phyloP scores from a whole-genome alignment of 2,329 filamentous ascomycete species.

The Xylaria polymorpha region DNA sequence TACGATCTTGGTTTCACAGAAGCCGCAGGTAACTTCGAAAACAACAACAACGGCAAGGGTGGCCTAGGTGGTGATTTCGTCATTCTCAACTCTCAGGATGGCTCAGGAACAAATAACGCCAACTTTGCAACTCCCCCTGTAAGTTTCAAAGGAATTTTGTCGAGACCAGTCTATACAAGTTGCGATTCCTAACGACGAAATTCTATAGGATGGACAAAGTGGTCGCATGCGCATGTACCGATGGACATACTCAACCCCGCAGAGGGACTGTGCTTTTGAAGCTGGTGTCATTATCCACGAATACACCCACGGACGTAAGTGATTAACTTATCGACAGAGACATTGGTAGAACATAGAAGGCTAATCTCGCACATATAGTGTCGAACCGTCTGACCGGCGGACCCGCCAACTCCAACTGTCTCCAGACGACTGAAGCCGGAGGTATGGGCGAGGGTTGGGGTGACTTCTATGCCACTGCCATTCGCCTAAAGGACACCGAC shows the following conservation, averaged over 20 bases:
- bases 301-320: conserved; percentile 63
- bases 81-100: conserved; percentile 68
- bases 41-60: conserved; percentile 65
- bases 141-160: neutral
- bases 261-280: conserved; percentile 68
- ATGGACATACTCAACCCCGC: conserved; percentile 61
- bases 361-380: conserved; percentile 47
- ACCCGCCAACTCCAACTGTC: conserved; percentile 62
- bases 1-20: conserved; percentile 69
- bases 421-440: conserved; percentile 56
- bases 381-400: conserved; percentile 70
- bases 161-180: neutral
- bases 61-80: conserved; percentile 64
- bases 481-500: conserved; percentile 58
- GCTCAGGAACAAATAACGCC: conserved; percentile 66
- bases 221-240: conserved; percentile 70
- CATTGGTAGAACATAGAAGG: neutral
- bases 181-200: conserved; percentile 9
- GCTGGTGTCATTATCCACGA: conserved; percentile 71
- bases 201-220: conserved; percentile 58
- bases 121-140: conserved; percentile 63
- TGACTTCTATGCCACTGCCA: conserved; percentile 62
- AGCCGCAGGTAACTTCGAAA: conserved; percentile 69
- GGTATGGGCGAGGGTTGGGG: conserved; percentile 65
- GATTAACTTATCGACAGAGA: neutral